phyloP scores from a whole-genome alignment of 75 land plant genomes.

The Cryptomeria japonica region DNA sequence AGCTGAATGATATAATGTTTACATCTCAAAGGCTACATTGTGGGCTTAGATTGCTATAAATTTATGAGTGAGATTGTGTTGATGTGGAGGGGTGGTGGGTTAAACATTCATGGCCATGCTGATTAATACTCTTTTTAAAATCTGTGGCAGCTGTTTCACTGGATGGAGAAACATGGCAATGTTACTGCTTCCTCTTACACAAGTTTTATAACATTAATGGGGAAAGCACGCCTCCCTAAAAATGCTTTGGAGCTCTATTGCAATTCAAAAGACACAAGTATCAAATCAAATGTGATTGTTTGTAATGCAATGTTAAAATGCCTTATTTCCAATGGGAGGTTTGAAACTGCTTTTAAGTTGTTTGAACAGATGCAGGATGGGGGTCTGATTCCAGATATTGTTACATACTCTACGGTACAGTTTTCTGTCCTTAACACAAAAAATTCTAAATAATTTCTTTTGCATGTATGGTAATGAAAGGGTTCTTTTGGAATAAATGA shows the following conservation, averaged over 20 bases:
- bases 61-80: not conserved
- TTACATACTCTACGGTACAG: slow-evolving; percentile 84
- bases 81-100: too few relatives aligned
- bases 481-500: not conserved
- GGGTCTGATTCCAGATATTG: slow-evolving; percentile 69
- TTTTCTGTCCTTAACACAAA: not conserved
- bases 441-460: not conserved
- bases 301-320: slow-evolving; percentile 80
- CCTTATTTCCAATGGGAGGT: slow-evolving; percentile 65
- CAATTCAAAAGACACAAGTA: slow-evolving; percentile 38
- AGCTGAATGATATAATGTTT: not conserved
- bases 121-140: not conserved
- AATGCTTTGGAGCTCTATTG: slow-evolving; percentile 67
- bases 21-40: not conserved
- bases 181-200: slow-evolving; percentile 70
- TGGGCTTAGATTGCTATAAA: not conserved
- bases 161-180: slow-evolving; percentile 75
- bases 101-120: not conserved
- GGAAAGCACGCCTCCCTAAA: slow-evolving; percentile 38
- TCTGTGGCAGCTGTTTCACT: slow-evolving; percentile 71
- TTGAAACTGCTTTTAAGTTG: slow-evolving; percentile 59
- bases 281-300: slow-evolving; percentile 47
- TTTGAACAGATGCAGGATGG: slow-evolving; percentile 75
- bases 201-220: slow-evolving; percentile 66
- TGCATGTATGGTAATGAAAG: not conserved